Evolutionary conservation across 345 rosid genomes (phyloP), one percentile per base, ranked within the genome.

Genomic region (Durio zibethinus): DNA sequence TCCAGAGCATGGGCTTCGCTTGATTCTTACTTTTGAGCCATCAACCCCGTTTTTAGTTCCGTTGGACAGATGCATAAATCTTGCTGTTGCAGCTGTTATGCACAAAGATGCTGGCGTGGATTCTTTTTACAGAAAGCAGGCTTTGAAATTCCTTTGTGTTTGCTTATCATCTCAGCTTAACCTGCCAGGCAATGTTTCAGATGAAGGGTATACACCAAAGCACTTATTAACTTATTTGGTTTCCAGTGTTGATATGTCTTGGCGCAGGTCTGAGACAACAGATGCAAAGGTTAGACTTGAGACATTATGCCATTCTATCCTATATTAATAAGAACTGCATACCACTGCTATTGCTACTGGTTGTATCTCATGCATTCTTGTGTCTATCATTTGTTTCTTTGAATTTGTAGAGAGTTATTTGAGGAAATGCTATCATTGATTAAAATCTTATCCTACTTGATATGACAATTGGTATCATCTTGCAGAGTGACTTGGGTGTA

Each of bases 11-110:
- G 98, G 98, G 76, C 94, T 96, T 72, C 97, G 99, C 63, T 84
- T 96, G 83, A 92, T 96, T 85, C 97, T 96, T 72, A 93, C 97
- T 4, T 96, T 96, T 91, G 94, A 92, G 88, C 98, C 99, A 50
- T 82, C 97, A 7, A 96, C 97, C 60, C 97, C 98, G 20, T 93
- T 96, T 89, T 82, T 93, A 86, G 98, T 96, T 79, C 97, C 99
- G 40, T 59, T 96, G 77, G 99, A 96, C 79, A 90, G 94, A 82
- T 93, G 89, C 85, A 89, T 96, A 78, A 92, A 92, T 91, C 97
- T 93, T 82, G 99, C 99, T 74, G 97, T 96, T 56, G 90, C 91
- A 74, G 94, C 98, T 73, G 91, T 93, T 70, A 90, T 87, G 89
- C 84, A 87, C 79, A 91, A 83, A 82, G 88, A 80, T 65, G 83